Evolutionary conservation across 202 grass and related monocot genomes (phyloP), one percentile per base, ranked within the genome.

Genomic region (Schoenoplectus tabernaemontani): DNA sequence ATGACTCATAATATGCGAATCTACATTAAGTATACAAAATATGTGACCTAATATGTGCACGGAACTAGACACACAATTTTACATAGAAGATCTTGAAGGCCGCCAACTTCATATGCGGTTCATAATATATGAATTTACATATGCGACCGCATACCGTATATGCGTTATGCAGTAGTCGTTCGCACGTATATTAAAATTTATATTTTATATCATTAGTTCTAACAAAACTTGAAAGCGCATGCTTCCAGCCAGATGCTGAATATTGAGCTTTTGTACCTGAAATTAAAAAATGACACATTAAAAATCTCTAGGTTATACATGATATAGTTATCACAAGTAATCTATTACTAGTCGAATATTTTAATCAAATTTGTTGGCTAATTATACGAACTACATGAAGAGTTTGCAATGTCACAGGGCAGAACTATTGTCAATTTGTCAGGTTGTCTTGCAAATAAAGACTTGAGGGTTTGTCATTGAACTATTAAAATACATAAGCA

Each of bases 361-460:
- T 54, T 75, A 36, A 36, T 54, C 16, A 54, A 54, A 76, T 56
- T 56, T 73, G 68, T 73, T 73, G 46, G 44, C n/a, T 51, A 57
- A 57, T 57, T 26, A 51, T 59, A 42, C 13, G 54, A 58, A 60
- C 54, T 9, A 41, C 9, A 51, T 12, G 8, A 39, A 33, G 9
- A 54, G 19, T 82, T 48, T 32, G 20, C 8, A 70, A 53, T 7
- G 79, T 37, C 32, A 39, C 7, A 44, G n/a, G 20, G 32, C 16
- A 74, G 65, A 44, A 10, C 10, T 38, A 59, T 59, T 82, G 80
- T 50, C 46, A 59, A 66, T 80, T 82, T 82, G 57, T 78, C 62
- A 66, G 65, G 79, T 85, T 72, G 57, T 66, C 42, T 48, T 84
- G 81, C 76, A 87, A 89, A 82, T 59, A 78, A 85, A 83, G 61